Conservation (phyloP, 352 stramenopile species). For the Sclerospora graminicola region DNA sequence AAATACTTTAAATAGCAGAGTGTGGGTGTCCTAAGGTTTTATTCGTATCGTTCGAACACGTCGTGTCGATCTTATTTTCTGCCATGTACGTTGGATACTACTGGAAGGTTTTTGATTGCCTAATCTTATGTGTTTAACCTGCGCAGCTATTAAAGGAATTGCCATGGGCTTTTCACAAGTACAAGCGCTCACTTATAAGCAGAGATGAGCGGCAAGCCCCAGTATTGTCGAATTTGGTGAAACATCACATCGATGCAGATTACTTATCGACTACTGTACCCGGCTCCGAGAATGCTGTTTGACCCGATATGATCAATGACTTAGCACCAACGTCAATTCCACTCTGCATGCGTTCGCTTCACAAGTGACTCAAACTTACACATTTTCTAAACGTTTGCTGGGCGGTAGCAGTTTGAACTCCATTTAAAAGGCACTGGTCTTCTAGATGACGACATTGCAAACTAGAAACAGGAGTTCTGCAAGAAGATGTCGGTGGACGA, state of each 20-base stretch:
- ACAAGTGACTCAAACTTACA: slow-evolving; percentile 90
- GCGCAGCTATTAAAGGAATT: slow-evolving; percentile 85
- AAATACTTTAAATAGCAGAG: no score
- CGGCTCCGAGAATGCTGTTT: slow-evolving; percentile 60
- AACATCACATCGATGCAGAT: slow-evolving; percentile 92
- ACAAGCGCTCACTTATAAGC: slow-evolving; percentile 84
- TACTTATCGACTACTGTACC: slow-evolving; percentile 44
- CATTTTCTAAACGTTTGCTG: slow-evolving; percentile 96
- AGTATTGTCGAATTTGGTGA: slow-evolving; percentile 92
- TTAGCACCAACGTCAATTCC: slow-evolving; percentile 90
- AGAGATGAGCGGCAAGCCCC: slow-evolving; percentile 91
- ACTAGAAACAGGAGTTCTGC: slow-evolving; percentile 92
- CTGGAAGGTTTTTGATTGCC: neutral
- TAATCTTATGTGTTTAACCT: slow-evolving; percentile 4
- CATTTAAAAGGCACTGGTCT: slow-evolving; percentile 98
- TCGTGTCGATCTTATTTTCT: slow-evolving; percentile 92
- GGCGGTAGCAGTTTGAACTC: slow-evolving; percentile 95
- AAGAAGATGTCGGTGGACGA: slow-evolving; percentile 93
- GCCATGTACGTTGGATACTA: slow-evolving; percentile 38
- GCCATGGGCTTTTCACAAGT: slow-evolving; percentile 78
- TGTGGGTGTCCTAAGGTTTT: no score
- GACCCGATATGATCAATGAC: slow-evolving; percentile 86
- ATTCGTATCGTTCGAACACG: slow-evolving; percentile 91
- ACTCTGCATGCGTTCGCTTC: slow-evolving; percentile 95
- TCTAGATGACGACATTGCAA: slow-evolving; percentile 92